Conservation (phyloP, 768 basidiomycete species). For the Trametopsis cervina region DNA sequence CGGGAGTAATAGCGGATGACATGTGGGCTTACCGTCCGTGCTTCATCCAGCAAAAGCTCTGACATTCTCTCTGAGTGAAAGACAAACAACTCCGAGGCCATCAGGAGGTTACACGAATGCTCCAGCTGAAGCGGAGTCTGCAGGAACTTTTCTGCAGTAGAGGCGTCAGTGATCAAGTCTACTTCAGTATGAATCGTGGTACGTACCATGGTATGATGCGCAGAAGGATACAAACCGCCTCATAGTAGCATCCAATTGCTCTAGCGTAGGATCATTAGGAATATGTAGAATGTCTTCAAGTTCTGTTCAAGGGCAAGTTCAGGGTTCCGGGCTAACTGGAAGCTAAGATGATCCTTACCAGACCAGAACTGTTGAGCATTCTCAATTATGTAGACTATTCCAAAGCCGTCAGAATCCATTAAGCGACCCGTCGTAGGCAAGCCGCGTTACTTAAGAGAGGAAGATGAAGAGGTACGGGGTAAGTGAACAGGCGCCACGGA, state of each 20-base stretch:
- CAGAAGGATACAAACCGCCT: conserved; percentile 73
- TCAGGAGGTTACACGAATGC: conserved; percentile 69
- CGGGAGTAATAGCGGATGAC: neutral
- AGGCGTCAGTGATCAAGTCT: conserved; percentile 9
- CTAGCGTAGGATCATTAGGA: conserved; percentile 59
- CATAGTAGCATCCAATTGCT: conserved; percentile 71
- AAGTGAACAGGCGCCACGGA: too few relatives aligned
- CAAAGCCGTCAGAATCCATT: conserved; percentile 6
- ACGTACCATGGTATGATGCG: conserved; percentile 80
- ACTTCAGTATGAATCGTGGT: neutral
- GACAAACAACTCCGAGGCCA: conserved; percentile 81
- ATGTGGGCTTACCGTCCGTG: conserved; percentile 44
- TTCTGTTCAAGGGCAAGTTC: conserved; percentile 40
- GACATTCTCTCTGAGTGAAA: conserved; percentile 93
- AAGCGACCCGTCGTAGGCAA: too few relatives aligned
- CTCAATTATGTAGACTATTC: conserved; percentile 61
- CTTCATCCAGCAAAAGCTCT: conserved; percentile 67
- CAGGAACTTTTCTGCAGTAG: conserved; percentile 67
- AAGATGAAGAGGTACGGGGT: too few relatives aligned
- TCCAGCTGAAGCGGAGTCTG: conserved; percentile 79
- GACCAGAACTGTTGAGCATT: conserved; percentile 88
- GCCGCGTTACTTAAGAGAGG: too few relatives aligned
- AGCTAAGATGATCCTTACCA: conserved; percentile 39
- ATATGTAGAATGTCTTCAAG: conserved; percentile 77
- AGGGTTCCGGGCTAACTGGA: neutral